Evolutionary conservation across 257 asterid species (phyloP).

Genomic region (Solanum pinnatisectum): DNA sequence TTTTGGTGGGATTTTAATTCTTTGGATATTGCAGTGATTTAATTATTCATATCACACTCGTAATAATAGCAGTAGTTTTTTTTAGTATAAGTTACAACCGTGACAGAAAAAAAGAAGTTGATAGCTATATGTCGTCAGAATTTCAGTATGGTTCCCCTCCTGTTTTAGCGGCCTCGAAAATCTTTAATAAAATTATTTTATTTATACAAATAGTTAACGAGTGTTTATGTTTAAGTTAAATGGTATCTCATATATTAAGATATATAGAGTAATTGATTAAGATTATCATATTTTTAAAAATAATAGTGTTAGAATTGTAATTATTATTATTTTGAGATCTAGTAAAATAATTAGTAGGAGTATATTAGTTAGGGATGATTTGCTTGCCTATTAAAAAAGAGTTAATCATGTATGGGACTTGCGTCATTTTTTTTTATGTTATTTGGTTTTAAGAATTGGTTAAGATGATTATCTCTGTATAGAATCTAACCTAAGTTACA

Average conservation of each 20-base stretch:
- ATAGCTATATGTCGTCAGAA: neutral
- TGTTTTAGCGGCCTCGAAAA: neutral
- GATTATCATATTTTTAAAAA: neutral
- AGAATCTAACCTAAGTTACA: neutral
- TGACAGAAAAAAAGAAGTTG: neutral
- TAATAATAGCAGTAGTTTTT: neutral
- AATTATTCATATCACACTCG: neutral
- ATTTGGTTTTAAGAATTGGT: neutral
- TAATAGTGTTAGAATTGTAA: neutral
- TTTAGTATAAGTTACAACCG: neutral
- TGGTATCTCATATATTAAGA: too few species aligned
- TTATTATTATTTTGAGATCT: neutral
- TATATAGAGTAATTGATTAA: neutral
- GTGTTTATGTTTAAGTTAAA: neutral
- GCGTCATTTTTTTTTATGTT: neutral
- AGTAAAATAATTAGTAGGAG: too few species aligned
- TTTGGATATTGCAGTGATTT: neutral
- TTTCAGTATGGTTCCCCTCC: neutral
- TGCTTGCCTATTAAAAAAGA: neutral
- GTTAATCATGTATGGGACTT: neutral
- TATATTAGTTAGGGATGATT: neutral
- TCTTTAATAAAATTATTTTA: too few species aligned
- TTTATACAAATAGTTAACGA: too few species aligned
- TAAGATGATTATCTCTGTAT: neutral
- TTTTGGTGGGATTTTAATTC: neutral